Evolutionary conservation across 1,284 basidiomycete genomes (phyloP).

Genomic region (Apiotrichum sp.): DNA sequence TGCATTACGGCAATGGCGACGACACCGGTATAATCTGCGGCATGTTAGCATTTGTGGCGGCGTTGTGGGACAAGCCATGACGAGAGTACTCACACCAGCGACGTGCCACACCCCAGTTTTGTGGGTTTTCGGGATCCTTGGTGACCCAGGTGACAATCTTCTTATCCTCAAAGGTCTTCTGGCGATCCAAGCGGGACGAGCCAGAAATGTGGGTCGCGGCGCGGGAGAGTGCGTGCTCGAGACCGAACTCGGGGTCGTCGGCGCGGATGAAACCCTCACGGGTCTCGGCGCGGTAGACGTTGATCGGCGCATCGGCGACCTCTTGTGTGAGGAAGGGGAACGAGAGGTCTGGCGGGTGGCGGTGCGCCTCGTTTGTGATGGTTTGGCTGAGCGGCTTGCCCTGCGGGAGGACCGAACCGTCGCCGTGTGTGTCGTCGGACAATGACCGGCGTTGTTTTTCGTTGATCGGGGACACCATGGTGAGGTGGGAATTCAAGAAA

Average conservation of each 20-base stretch:
- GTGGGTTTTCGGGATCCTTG: constrained; percentile 28
- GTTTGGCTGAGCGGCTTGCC: not conserved
- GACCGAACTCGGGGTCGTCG: constrained; percentile 24
- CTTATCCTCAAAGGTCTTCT: constrained; percentile 22
- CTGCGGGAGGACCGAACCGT: too few species aligned
- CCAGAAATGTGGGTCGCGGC: not conserved
- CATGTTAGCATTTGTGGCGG: constrained; percentile 2
- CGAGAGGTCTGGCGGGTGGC: constrained; percentile 20
- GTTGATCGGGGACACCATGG: not conserved
- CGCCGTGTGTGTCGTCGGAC: too few species aligned
- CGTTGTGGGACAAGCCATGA: too few species aligned
- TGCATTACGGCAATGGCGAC: constrained; percentile 28
- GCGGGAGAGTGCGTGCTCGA: constrained; percentile 7
- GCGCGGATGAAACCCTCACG: constrained; percentile 22
- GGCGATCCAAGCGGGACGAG: constrained; percentile 14
- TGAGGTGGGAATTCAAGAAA: not conserved
- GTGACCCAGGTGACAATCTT: constrained; percentile 33
- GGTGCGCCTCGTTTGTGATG: constrained; percentile 1
- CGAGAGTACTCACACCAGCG: constrained; percentile 26
- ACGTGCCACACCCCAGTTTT: constrained; percentile 23
- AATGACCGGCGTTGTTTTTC: not conserved
- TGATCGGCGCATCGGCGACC: constrained; percentile 14
- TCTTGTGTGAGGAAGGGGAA: constrained; percentile 32
- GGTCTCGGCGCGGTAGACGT: constrained; percentile 30
- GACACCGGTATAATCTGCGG: constrained; percentile 24